Evolutionary conservation across 2,329 filamentous ascomycete species (phyloP), one percentile per base, ranked within the genome.

Genomic region (Aspergillus ochraceus): DNA sequence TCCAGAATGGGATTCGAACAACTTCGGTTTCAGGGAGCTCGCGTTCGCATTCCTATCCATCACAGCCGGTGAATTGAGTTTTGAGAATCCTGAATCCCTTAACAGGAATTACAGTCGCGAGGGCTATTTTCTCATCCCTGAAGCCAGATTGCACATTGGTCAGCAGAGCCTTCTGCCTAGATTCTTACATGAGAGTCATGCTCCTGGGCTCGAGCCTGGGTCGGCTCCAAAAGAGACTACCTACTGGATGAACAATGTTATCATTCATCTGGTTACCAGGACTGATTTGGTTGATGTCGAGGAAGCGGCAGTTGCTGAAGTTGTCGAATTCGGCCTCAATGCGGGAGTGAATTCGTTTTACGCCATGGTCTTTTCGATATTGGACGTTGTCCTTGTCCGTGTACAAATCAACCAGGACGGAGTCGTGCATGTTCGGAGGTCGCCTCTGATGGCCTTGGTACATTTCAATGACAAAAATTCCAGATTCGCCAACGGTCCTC

Each of bases 331-430:
- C 30, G 65, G 65, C 11, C 54, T 67, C 12, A 19, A 24, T n/a
- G 58, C 60, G 20, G 64, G 62, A 17, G 19, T 47, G 3, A 52
- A 53, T 2, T 29, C 54, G 6, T 67, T 67, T 45, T 52, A 58
- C 53, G 65, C 58, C 9, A 53, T 67, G 52, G 62, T 65, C 2
- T 64, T 66, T 47, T 66, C 65, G 2, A 59, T 67, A 14, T 3
- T 63, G 29, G 64, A 66, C 30, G 50, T 64, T 36, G 32, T 67
- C 19, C 24, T 67, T 14, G 49, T 66, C 12, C 59, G 59, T 24
- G 60, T 62, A 12, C 36, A 58, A n/a, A 56, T 32, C 12, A n/a
- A 30, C 5, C n/a, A 52, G 10, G 42, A 54, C 14, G 58, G 56
- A 14, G 29, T 10, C 5, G 36, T 61, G 17, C 49, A 58, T 12